Evolutionary conservation across 495 filamentous ascomycete species (phyloP), one percentile per base, ranked within the genome.

Genomic region (Cladorrhinum samala): DNA sequence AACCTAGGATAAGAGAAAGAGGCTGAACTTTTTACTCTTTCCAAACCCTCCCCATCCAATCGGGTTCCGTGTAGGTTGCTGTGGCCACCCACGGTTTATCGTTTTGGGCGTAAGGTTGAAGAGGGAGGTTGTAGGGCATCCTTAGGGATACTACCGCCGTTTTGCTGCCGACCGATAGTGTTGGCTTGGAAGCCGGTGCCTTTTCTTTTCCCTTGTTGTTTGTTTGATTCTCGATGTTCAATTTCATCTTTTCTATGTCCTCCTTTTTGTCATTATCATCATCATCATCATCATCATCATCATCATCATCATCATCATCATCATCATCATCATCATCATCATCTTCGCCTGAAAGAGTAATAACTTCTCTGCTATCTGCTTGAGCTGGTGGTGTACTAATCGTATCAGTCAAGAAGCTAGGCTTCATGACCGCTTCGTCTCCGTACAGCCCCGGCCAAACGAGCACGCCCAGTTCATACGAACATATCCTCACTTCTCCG

Each of bases 391-490:
- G 27, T 33, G 27, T 11, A 6, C 27, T 11, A 33, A 11, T 5
- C 11, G 49, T 56, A 62, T 92, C 84, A 11, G 61, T 74, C 58
- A 75, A 70, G 58, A 93, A 94, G 0, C 80, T 80, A 1, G 83
- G 82, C 11, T 83, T 70, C 88, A 95, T 92, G 9, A 68, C 66
- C 14, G 76, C 71, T 2, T 72, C 68, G 19, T 72, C 68, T 0
- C 48, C 67, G 46, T 83, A 86, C 30, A 96, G 64, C 36, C 68
- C 79, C 2, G 91, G 91, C 87, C 89, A 93, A 1, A 95, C 81
- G 27, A 95, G 60, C 3, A 96, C 89, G 0, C 91, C 91, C 40
- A 89, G 78, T 66, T 96, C 91, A 70, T 86, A 96, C 36, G 88
- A 93, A 55, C 82, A 83, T 18, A 95, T 79, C 14, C 82, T 76